Evolutionary conservation across 805 yeast genomes (phyloP), one percentile per base, ranked within the genome.

Genomic region (Suhomyces xylopsoci): DNA sequence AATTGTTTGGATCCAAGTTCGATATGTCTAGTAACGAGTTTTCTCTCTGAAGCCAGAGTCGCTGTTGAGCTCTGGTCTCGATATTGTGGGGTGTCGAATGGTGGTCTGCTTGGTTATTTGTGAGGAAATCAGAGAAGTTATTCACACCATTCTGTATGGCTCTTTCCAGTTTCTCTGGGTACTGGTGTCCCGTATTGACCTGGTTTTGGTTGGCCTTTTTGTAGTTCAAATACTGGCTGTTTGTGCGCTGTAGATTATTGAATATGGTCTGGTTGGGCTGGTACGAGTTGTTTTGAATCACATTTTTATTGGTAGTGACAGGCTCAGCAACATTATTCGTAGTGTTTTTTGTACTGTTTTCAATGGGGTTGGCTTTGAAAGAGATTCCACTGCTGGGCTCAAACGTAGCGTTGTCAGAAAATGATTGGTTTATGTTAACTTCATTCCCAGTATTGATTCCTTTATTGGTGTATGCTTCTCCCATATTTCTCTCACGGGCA

Each of bases 31-130:
- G 71, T 42, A 87, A 71, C 2, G 89, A 83, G 60, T 82, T 85
- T 58, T 88, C 93, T 57, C 93, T 75, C 65, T 88, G 96, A 32
- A 90, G 71, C 96, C 96, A 89, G 49, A 90, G 76, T 56, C 85
- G 80, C 63, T 88, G 94, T 63, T 90, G 96, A 0, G 96, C 88
- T 69, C 96, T 77, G 1, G 89, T 83, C 55, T 84, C 88, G 26
- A 53, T 49, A 26, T 51, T 53, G 44, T 51, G 53, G 22, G 54
- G 49, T 8, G 50, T 43, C 7, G 51, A 45, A 28, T 36, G 51
- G 3, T 49, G 51, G 17, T 54, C 58, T 25, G 46, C 47, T 22
- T 51, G 47, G 20, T 49, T 53, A n/a, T 52, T 48, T 40, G 55
- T 61, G 34, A 70, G 61, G 44, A 68, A 70, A 55, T 67, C 64